phyloP scores from a whole-genome alignment of 768 basidiomycete genomes.

The Serpula lacrymans region DNA sequence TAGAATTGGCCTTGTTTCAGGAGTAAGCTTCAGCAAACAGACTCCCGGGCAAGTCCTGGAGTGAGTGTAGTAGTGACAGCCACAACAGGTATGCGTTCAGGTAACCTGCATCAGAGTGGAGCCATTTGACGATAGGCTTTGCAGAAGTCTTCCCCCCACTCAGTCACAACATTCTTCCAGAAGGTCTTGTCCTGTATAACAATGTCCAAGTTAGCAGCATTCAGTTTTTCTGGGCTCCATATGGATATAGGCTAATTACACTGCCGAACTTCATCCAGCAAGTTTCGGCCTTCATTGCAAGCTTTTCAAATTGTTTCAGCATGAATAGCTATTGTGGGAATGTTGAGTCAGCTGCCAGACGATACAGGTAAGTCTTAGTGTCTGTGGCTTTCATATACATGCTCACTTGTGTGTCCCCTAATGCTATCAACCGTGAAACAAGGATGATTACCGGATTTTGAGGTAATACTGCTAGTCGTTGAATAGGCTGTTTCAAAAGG shows the following conservation, averaged over 20 bases:
- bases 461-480: not conserved
- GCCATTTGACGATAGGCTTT: not conserved
- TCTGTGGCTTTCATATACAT: too few species aligned
- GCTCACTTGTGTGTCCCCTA: constrained; percentile 3
- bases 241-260: too few species aligned
- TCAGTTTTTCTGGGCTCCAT: too few species aligned
- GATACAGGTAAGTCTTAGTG: too few species aligned
- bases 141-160: not conserved
- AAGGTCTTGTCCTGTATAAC: too few species aligned
- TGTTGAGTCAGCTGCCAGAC: too few species aligned
- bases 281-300: too few species aligned
- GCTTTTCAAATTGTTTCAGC: too few species aligned
- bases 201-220: too few species aligned
- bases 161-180: not conserved
- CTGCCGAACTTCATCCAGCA: too few species aligned
- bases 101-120: not conserved
- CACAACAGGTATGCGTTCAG: constrained; percentile 2
- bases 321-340: too few species aligned
- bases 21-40: not conserved
- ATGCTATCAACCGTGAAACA: not conserved
- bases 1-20: not conserved
- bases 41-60: not conserved
- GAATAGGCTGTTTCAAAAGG: not conserved
- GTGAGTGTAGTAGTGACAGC: constrained; percentile 1
- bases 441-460: constrained; percentile 1